phyloP scores from a whole-genome alignment of 106 monocot genomes.

The Allium sativum region DNA sequence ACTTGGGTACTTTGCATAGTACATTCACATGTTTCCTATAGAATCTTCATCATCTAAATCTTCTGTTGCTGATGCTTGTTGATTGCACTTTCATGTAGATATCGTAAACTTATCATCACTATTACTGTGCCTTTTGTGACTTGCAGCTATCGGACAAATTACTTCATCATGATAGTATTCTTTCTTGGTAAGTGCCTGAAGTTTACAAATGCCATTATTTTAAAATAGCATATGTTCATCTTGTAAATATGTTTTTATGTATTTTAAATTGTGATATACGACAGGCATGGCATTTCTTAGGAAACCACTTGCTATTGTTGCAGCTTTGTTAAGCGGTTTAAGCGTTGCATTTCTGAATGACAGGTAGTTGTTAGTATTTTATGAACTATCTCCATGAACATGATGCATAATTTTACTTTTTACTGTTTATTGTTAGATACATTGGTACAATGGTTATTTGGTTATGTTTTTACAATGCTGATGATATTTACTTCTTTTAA shows the following conservation, averaged over 20 bases:
- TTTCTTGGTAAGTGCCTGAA: conserved; percentile 16
- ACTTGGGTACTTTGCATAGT: too few relatives aligned
- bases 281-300: conserved; percentile 60
- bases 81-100: background rate
- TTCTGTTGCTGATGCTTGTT: background rate
- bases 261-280: background rate
- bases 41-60: background rate
- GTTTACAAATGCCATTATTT: background rate
- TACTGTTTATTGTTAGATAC: too few relatives aligned
- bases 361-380: conserved; percentile 27
- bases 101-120: too few relatives aligned
- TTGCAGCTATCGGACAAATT: conserved; percentile 29
- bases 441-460: too few relatives aligned
- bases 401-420: too few relatives aligned
- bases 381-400: too few relatives aligned
- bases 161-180: conserved; percentile 14
- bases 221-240: background rate
- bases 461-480: too few relatives aligned
- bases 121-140: background rate
- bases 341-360: conserved; percentile 81
- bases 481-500: too few relatives aligned
- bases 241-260: background rate
- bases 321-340: conserved; percentile 51
- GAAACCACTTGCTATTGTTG: conserved; percentile 72
- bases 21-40: too few relatives aligned